These are phyloP conservation scores for Colletotrichum caudatum DNA, from an alignment of 2,329 filamentous ascomycete species.

Conservation along the genomic window DNA sequence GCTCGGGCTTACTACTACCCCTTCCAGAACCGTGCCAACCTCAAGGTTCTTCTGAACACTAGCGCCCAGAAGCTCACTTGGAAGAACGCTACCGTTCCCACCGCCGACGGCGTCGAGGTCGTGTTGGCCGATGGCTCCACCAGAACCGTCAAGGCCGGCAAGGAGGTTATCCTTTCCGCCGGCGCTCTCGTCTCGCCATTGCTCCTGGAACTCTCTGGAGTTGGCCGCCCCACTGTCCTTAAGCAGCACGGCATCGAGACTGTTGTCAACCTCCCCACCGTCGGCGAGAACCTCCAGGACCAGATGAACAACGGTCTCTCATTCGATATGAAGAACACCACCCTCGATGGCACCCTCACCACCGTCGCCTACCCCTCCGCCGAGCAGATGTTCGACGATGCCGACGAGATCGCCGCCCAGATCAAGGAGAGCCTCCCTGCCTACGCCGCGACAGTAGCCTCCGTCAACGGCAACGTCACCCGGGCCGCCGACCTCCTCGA, in stretches of 20 bases:
- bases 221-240: conserved; percentile 59
- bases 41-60: conserved; percentile 43
- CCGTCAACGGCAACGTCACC: conserved; percentile 36
- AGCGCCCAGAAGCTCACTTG: conserved; percentile 32
- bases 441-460: conserved; percentile 30
- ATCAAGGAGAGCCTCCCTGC: conserved; percentile 24
- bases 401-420: conserved; percentile 45
- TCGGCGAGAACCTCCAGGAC: conserved; percentile 66
- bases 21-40: conserved; percentile 52
- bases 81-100: conserved; percentile 22
- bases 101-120: conserved; percentile 54
- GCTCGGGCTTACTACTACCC: conserved; percentile 58
- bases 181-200: conserved; percentile 64
- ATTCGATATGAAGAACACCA: conserved; percentile 41
- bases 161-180: conserved; percentile 61
- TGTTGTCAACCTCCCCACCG: conserved; percentile 60
- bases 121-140: conserved; percentile 51
- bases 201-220: conserved; percentile 65
- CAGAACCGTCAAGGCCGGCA: conserved; percentile 52
- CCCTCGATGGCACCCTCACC: conserved; percentile 34
- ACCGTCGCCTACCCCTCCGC: conserved; percentile 26
- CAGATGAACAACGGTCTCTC: conserved; percentile 55
- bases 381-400: conserved; percentile 35
- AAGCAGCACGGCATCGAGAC: conserved; percentile 56
- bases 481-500: conserved; percentile 48